phyloP scores from a whole-genome alignment of 129 eudicot species.

The sunflower (Helianthus annuus) region DNA sequence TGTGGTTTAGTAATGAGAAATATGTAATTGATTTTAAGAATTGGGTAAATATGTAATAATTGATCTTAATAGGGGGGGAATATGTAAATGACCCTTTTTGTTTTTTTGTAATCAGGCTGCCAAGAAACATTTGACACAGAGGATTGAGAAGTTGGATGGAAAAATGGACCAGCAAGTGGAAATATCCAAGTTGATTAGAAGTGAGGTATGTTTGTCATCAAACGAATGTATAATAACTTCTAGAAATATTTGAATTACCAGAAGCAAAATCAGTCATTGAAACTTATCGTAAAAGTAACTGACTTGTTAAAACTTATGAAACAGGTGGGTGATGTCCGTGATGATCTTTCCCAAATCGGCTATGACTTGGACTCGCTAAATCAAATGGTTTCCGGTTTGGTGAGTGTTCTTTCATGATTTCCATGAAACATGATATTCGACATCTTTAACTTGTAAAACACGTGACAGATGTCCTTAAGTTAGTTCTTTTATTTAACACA shows the following conservation, averaged over 20 bases:
- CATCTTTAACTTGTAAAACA: neutral
- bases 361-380: constrained; percentile 58
- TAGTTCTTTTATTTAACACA: constrained; percentile 4
- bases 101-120: constrained; percentile 57
- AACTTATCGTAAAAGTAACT: neutral
- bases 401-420: constrained; percentile 39
- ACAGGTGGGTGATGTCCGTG: constrained; percentile 75
- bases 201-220: constrained; percentile 46
- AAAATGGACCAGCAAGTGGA: constrained; percentile 81
- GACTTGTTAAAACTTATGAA: constrained; percentile 13
- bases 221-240: neutral
- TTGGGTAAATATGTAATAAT: too few relatives aligned
- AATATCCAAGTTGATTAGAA: constrained; percentile 62
- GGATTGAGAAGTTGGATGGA: constrained; percentile 87
- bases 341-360: constrained; percentile 69
- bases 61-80: too few relatives aligned
- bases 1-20: too few relatives aligned
- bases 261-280: neutral
- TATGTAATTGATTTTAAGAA: too few relatives aligned
- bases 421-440: neutral
- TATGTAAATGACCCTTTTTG: too few relatives aligned
- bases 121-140: constrained; percentile 81
- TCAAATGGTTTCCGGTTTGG: constrained; percentile 76
- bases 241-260: neutral
- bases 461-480: neutral